Conservation (phyloP, 2,329 filamentous ascomycete genomes). For the Aspergillus sp. region DNA sequence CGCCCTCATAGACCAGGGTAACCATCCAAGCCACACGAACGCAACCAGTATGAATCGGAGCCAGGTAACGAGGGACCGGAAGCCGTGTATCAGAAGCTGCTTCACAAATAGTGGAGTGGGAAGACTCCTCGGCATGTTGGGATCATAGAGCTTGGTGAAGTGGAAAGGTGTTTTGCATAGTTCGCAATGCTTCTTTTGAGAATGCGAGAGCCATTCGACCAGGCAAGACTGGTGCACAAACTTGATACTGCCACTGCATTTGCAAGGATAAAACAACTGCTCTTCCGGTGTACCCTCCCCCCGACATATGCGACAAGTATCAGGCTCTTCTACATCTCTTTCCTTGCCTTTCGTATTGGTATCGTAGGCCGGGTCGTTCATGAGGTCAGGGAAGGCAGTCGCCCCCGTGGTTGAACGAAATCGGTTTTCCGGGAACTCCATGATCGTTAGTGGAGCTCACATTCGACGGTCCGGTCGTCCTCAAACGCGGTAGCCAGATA, state of each 20-base stretch:
- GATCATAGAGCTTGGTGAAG: constrained; percentile 96
- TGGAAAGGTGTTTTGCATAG: constrained; percentile 97
- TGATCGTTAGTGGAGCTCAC: constrained; percentile 3
- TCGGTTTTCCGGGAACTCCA: constrained; percentile 28
- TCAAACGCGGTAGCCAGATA: constrained; percentile 24
- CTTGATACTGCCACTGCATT: constrained; percentile 98
- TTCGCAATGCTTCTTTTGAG: constrained; percentile 99
- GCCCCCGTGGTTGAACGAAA: constrained; percentile 19
- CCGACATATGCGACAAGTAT: constrained; percentile 96
- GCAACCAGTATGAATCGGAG: constrained; percentile 74
- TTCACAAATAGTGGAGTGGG: constrained; percentile 78
- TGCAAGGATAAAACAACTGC: constrained; percentile 95
- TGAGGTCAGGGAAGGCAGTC: constrained; percentile 48
- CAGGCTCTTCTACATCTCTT: constrained; percentile 54
- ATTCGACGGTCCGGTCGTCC: constrained; percentile 17
- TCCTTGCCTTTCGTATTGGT: constrained; percentile 39
- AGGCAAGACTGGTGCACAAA: constrained; percentile 96
- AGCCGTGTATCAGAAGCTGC: constrained; percentile 71
- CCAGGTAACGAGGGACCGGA: constrained; percentile 73
- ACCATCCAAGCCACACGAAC: constrained; percentile 82
- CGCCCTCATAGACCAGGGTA: constrained; percentile 87
- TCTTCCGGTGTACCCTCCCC: constrained; percentile 80
- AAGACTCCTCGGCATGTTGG: constrained; percentile 83
- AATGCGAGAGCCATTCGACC: constrained; percentile 98
- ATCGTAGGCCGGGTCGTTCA: constrained; percentile 57